Evolutionary conservation across 2,329 filamentous ascomycete genomes (phyloP), one percentile per base, ranked within the genome.

Genomic region (Aspergillus costaricaensis): DNA sequence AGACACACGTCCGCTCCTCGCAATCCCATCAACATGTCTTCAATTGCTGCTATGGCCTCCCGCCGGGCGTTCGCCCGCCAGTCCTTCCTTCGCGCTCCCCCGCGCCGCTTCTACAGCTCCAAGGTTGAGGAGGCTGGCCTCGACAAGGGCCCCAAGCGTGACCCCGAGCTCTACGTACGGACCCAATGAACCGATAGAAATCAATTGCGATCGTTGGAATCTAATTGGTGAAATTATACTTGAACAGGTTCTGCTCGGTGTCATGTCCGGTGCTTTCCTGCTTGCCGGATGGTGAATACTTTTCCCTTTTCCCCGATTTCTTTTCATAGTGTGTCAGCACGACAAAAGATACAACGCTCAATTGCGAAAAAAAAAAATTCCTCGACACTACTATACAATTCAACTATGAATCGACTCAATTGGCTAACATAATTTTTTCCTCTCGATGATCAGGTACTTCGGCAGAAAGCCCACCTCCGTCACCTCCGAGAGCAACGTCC

Each of bases 191-290:
- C 41, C 36, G 25, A 60, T 32, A 47, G 53, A 60, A 50, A 65
- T 58, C 36, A 64, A 56, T 65, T 60, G 57, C 36, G 38, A 48
- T 36, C 61, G n/a, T 48, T 36, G 10, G 32, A 36, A 47, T 49
- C 60, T 32, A 57, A 67, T 69, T 44, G 19, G 41, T 19, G 15
- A 66, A 72, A 60, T 36, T 36, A 49, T 3, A 23, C 10, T 44
- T 36, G 32, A 61, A 51, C 72, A 98, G 95, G 88, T 98, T 74
- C 90, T 99, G 68, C 86, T 93, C 66, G 91, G 87, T 74, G 88
- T 98, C 77, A 96, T 98, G 92, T 88, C 90, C 72, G 88, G 89
- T 77, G 90, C 91, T 72, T 90, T 97, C 74, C 88, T 88, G 74
- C 88, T 95, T 71, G 94, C 91, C 68, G 94, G 94, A 76, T 96